Conservation (phyloP, 768 basidiomycete species). For the Naematelia encephala region DNA sequence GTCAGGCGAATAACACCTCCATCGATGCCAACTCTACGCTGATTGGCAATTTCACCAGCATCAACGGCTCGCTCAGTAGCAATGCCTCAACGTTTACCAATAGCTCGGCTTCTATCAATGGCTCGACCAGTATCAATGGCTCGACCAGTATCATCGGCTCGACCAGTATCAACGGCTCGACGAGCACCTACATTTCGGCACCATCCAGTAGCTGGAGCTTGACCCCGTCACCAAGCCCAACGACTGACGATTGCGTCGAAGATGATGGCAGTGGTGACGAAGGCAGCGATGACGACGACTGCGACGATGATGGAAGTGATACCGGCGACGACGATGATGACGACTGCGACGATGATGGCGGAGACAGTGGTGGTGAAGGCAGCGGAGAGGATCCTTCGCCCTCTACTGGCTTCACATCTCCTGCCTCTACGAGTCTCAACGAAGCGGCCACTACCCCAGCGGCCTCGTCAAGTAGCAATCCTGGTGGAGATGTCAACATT, state of each 20-base stretch:
- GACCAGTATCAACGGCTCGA: background rate
- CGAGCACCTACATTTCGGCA: background rate
- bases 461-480: no score
- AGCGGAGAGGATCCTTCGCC: background rate
- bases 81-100: background rate
- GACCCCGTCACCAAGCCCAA: background rate
- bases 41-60: no score
- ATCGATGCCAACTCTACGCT: no score
- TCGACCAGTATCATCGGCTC: background rate
- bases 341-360: conserved; percentile 23
- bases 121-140: background rate
- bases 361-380: conserved; percentile 1
- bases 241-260: conserved; percentile 12
- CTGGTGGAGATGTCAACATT: no score
- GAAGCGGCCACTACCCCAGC: no score
- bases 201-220: background rate
- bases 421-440: background rate
- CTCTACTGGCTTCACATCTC: background rate
- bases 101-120: background rate
- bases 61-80: no score
- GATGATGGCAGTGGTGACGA: conserved; percentile 8
- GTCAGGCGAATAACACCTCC: background rate
- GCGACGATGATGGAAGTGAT: conserved; percentile 15
- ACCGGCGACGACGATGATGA: conserved; percentile 18
- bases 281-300: conserved; percentile 14